A percentile compares a stretch with the other conserved stretches of the same genome.
Conservation (phyloP, 257 asterid genomes). For the Solanum sparsipilum region DNA sequence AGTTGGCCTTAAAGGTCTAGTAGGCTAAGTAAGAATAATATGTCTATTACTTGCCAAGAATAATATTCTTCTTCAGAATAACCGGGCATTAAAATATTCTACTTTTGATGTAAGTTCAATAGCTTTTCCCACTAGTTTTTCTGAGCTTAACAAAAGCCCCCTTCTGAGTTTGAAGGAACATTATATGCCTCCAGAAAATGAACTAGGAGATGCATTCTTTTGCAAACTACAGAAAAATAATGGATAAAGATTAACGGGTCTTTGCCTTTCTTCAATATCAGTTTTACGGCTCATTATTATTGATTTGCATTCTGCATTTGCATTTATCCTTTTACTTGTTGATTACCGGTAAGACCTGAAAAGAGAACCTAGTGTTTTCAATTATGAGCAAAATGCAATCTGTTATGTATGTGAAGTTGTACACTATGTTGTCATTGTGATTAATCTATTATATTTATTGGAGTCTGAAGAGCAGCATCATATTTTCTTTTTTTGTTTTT, state of each 20-base stretch:
- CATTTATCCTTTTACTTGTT: not conserved
- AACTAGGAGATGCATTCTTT: not conserved
- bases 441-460: not conserved
- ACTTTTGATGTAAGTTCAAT: not conserved
- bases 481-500: not conserved
- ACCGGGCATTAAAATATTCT: not conserved
- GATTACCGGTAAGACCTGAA: not conserved
- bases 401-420: not conserved
- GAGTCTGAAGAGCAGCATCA: not conserved
- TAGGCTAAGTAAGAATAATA: not conserved
- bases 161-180: not conserved
- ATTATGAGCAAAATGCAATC: not conserved
- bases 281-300: not conserved
- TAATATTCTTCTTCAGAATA: not conserved
- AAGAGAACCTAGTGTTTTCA: not conserved
- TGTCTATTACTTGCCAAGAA: not conserved
- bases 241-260: not conserved
- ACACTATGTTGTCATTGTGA: not conserved
- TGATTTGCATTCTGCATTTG: not conserved
- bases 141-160: not conserved
- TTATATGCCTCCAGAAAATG: not conserved
- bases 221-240: not conserved
- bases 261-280: not conserved
- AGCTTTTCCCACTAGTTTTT: not conserved
- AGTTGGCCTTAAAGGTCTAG: not conserved